phyloP scores from a whole-genome alignment of 2,329 filamentous ascomycete genomes.

The Cadophora luteo-olivacea region DNA sequence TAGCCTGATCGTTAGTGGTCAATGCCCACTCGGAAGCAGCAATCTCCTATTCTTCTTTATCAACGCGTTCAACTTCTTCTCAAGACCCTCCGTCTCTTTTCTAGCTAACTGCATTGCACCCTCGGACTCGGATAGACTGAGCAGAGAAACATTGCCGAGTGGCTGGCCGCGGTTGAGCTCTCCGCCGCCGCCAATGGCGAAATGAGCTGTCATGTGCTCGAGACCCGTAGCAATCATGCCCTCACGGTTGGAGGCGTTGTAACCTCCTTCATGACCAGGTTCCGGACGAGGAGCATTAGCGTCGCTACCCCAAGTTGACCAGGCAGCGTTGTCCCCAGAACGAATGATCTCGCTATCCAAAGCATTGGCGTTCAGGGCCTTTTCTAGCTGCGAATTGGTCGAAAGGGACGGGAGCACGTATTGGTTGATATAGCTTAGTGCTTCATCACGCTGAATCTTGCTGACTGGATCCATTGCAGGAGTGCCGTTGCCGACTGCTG shows the following conservation, averaged over 20 bases:
- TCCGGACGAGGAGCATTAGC: conserved; percentile 26
- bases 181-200: conserved; percentile 38
- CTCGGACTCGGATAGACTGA: conserved; percentile 70
- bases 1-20: conserved; percentile 30
- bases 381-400: conserved; percentile 45
- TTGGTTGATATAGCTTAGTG: conserved; percentile 72
- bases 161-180: conserved; percentile 41
- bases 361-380: conserved; percentile 44
- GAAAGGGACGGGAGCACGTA: conserved; percentile 62
- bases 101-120: conserved; percentile 55
- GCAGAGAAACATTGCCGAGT: conserved; percentile 50
- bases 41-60: conserved; percentile 66
- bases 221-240: conserved; percentile 41
- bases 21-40: conserved; percentile 50
- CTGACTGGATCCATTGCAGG: conserved; percentile 62
- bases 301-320: conserved; percentile 41
- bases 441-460: conserved; percentile 71
- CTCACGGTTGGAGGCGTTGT: conserved; percentile 35
- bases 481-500: conserved; percentile 45
- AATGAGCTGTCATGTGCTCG: conserved; percentile 44
- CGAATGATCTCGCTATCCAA: conserved; percentile 41
- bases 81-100: conserved; percentile 66
- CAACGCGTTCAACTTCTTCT: conserved; percentile 65
- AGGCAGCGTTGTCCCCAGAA: conserved; percentile 37
- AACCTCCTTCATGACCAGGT: conserved; percentile 32